phyloP scores from a whole-genome alignment of 208 protist genomes.

The Angomonas desouzai region DNA sequence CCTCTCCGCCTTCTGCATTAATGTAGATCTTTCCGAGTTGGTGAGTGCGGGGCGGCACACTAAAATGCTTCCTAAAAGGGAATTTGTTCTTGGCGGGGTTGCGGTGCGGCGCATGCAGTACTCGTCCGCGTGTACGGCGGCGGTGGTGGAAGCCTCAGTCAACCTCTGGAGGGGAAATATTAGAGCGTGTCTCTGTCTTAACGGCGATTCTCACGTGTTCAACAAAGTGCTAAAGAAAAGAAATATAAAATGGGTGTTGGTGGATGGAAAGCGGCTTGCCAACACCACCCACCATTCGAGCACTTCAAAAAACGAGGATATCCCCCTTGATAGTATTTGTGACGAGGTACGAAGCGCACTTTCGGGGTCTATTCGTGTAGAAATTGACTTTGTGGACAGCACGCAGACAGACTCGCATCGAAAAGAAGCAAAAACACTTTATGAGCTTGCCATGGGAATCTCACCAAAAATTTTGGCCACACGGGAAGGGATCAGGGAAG shows the following conservation, averaged over 20 bases:
- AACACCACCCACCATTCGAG: not conserved
- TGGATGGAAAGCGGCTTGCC: conserved; percentile 10
- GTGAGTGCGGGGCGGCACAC: conserved; percentile 32
- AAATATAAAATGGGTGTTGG: conserved; percentile 9
- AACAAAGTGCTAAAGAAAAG: conserved; percentile 25
- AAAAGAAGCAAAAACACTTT: conserved; percentile 15
- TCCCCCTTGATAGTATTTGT: conserved; percentile 4
- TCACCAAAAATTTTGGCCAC: conserved; percentile 2
- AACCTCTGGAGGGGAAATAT: conserved; percentile 66
- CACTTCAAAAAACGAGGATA: not conserved
- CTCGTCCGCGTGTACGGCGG: conserved; percentile 27
- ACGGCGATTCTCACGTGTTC: conserved; percentile 38
- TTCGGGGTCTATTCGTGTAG: conserved; percentile 20
- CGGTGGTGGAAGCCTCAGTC: conserved; percentile 44
- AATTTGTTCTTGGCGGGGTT: conserved; percentile 49
- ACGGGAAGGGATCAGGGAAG: not conserved
- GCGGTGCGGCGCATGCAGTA: conserved; percentile 49
- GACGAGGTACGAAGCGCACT: conserved; percentile 37
- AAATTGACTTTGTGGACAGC: conserved; percentile 34
- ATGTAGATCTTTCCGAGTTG: conserved; percentile 49
- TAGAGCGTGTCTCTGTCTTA: conserved; percentile 41
- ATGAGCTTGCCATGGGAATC: conserved; percentile 28
- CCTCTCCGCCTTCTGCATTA: conserved; percentile 45
- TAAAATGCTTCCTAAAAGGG: conserved; percentile 29
- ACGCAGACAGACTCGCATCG: conserved; percentile 17